phyloP scores from a whole-genome alignment of 148 eudicot species.

The Dianthus caryophyllus region DNA sequence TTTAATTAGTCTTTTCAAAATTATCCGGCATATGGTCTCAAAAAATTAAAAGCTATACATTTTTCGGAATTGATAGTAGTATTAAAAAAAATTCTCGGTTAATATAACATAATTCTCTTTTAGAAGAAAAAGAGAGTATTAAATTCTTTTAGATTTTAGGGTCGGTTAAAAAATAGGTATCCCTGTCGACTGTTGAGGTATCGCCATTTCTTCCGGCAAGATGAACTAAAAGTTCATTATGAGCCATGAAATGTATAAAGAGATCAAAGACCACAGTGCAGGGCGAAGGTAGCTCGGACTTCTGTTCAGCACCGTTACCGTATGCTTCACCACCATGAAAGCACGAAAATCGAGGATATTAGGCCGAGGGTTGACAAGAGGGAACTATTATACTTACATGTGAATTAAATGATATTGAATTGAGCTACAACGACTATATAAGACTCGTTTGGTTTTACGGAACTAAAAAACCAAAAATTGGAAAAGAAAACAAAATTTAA shows the following conservation, averaged over 20 bases:
- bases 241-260: conserved; percentile 1
- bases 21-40: too few relatives aligned
- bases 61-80: neutral
- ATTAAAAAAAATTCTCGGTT: too few relatives aligned
- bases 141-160: neutral
- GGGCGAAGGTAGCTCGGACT: conserved; percentile 19
- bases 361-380: conserved; percentile 1
- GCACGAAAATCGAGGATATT: conserved; percentile 17
- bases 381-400: neutral
- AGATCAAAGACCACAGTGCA: conserved; percentile 13
- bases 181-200: neutral
- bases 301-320: conserved; percentile 6
- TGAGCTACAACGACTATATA: conserved; percentile 10
- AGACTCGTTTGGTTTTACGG: neutral
- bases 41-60: neutral
- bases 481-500: neutral
- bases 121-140: neutral
- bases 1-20: too few relatives aligned
- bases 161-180: neutral
- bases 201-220: neutral
- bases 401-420: conserved; percentile 15
- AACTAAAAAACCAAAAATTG: neutral
- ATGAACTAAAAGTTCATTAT: conserved; percentile 4
- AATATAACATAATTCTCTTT: neutral
- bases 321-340: conserved; percentile 25